These are phyloP conservation scores for Phytophthora pinifolia DNA, from an alignment of 352 stramenopile genomes.

Conservation along the genomic window DNA sequence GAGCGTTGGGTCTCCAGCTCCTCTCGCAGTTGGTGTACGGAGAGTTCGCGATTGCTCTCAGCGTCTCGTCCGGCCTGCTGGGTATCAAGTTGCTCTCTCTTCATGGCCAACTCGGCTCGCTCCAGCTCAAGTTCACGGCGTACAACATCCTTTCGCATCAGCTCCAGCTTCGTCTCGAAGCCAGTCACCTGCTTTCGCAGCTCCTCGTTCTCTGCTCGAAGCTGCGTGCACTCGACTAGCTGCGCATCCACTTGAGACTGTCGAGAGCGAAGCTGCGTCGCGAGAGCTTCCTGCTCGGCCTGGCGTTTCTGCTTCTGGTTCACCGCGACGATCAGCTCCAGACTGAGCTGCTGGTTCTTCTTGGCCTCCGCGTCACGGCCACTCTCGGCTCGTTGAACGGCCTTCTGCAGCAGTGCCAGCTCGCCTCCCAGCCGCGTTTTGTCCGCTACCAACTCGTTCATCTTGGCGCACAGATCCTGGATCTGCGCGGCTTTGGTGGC, in stretches of 20 bases:
- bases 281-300: constrained; percentile 32
- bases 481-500: constrained; percentile 52
- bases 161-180: constrained; percentile 34
- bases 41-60: constrained; percentile 22
- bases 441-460: constrained; percentile 52
- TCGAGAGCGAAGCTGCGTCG: constrained; percentile 20
- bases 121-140: constrained; percentile 52
- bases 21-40: constrained; percentile 9
- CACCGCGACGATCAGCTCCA: constrained; percentile 65
- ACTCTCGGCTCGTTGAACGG: constrained; percentile 32
- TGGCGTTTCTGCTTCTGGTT: constrained; percentile 64
- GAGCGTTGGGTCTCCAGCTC: constrained; percentile 21
- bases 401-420: constrained; percentile 38
- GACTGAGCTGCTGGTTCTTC: constrained; percentile 70
- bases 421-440: constrained; percentile 41
- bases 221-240: constrained; percentile 5
- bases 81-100: constrained; percentile 37
- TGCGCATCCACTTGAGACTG: constrained; percentile 19
- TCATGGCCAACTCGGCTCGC: constrained; percentile 30
- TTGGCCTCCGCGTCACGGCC: constrained; percentile 37
- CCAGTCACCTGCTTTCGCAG: constrained; percentile 15
- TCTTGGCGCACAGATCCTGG: constrained; percentile 55
- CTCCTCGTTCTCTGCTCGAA: constrained; percentile 24
- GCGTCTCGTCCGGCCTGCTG: constrained; percentile 38
- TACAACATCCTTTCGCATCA: constrained; percentile 41